Evolutionary conservation across 495 filamentous ascomycete species (phyloP).

Genomic region (Podospora conica): DNA sequence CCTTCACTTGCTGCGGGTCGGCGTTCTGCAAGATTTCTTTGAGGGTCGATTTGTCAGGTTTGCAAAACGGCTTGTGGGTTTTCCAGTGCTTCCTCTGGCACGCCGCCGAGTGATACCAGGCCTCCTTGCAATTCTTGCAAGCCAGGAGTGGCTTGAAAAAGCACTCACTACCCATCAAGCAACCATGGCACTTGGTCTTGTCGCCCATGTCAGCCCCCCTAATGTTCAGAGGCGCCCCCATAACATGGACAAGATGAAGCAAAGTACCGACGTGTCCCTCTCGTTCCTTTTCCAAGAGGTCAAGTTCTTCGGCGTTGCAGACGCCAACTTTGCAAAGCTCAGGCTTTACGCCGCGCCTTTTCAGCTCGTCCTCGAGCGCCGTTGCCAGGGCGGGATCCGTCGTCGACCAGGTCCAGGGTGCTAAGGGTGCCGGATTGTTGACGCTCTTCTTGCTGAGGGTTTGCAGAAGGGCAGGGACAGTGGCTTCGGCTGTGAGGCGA

Average conservation of each 20-base stretch:
- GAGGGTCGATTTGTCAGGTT: too few relatives aligned
- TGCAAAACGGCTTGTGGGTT: not conserved
- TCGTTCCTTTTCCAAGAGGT: not conserved
- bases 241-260: too few relatives aligned
- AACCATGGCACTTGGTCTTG: slow-evolving; percentile 9
- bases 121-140: slow-evolving; percentile 1
- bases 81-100: slow-evolving; percentile 4
- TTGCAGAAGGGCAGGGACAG: not conserved
- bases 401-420: slow-evolving; percentile 11
- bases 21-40: too few relatives aligned
- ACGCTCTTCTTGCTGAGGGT: not conserved
- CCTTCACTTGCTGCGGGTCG: too few relatives aligned
- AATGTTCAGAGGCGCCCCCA: too few relatives aligned
- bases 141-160: slow-evolving; percentile 7
- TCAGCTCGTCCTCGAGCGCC: not conserved
- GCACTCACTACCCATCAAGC: not conserved
- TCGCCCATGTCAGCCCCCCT: too few relatives aligned
- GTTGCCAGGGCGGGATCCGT: slow-evolving; percentile 1
- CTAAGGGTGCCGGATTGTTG: not conserved
- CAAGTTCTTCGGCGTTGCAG: not conserved
- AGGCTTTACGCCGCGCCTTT: not conserved
- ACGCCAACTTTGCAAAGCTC: slow-evolving; percentile 9
- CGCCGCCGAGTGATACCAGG: not conserved
- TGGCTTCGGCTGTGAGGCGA: slow-evolving; percentile 2
- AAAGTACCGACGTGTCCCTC: too few relatives aligned